Evolutionary conservation across 495 filamentous ascomycete species (phyloP).

Genomic region (Aspergillus ostianus): DNA sequence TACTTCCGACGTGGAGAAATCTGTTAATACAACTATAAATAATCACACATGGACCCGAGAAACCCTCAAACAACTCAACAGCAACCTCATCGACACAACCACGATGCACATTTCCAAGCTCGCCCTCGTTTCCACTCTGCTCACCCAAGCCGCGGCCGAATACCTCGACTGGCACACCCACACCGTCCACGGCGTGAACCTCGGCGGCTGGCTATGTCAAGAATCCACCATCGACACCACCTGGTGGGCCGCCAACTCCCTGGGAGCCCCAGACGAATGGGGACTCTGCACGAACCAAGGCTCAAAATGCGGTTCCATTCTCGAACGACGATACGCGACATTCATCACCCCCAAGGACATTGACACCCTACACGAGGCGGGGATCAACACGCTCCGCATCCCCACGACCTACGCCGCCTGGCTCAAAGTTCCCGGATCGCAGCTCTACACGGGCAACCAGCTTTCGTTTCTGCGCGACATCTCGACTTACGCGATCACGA

Average conservation of each 20-base stretch:
- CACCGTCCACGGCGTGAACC: conserved; percentile 25
- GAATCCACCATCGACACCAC: conserved; percentile 27
- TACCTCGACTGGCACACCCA: conserved; percentile 27
- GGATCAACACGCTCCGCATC: conserved; percentile 26
- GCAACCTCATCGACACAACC: no score
- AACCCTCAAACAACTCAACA: no score
- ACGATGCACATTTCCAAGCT: not conserved
- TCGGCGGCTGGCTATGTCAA: conserved; percentile 33
- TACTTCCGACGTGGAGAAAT: no score
- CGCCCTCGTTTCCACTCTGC: not conserved
- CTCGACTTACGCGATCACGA: conserved; percentile 21
- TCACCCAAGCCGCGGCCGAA: not conserved
- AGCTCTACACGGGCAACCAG: conserved; percentile 26
- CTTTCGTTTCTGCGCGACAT: conserved; percentile 18
- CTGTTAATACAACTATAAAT: no score
- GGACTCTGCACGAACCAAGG: conserved; percentile 25
- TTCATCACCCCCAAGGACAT: conserved; percentile 25
- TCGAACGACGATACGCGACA: conserved; percentile 25
- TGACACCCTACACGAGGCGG: conserved; percentile 20
- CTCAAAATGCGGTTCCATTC: conserved; percentile 13
- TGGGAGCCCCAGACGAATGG: conserved; percentile 26
- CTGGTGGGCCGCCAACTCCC: conserved; percentile 22
- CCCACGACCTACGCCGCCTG: conserved; percentile 21
- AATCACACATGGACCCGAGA: no score
- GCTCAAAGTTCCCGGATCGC: conserved; percentile 25